Conservation (phyloP, 495 filamentous ascomycete species). For the Bathelium albidoporum region DNA sequence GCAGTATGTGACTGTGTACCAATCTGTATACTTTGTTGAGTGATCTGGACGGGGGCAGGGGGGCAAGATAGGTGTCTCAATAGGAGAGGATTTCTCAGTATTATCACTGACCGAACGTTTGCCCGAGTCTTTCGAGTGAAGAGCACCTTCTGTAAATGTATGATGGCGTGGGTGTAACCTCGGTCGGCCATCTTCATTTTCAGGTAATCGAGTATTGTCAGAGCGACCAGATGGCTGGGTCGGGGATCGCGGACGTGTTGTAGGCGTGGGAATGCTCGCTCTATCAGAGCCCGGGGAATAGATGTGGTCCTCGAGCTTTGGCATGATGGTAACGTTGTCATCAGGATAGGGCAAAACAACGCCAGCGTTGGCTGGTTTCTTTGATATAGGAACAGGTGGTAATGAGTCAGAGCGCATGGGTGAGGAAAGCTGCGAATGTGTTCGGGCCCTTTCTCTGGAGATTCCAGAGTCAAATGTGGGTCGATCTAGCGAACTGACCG, state of each 20-base stretch:
- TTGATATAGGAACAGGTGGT: neutral
- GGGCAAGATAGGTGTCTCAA: slow-evolving; percentile 16
- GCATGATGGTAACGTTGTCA: neutral
- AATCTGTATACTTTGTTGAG: slow-evolving; percentile 46
- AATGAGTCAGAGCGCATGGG: slow-evolving; percentile 11
- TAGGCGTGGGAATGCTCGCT: neutral
- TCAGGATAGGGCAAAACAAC: neutral
- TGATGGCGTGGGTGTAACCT: slow-evolving; percentile 10
- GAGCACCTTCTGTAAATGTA: slow-evolving; percentile 6
- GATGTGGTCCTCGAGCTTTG: neutral
- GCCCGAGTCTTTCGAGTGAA: neutral
- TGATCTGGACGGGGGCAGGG: slow-evolving; percentile 45
- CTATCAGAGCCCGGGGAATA: neutral
- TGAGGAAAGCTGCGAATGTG: slow-evolving; percentile 15
- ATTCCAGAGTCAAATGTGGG: neutral
- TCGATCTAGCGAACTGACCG: neutral
- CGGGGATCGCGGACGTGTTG: neutral
- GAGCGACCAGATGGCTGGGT: neutral
- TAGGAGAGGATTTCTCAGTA: neutral
- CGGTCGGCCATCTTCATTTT: slow-evolving; percentile 2
- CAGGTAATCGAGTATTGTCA: neutral
- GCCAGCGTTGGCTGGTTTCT: neutral
- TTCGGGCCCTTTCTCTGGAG: slow-evolving; percentile 3
- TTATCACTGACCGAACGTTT: neutral
- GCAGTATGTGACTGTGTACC: slow-evolving; percentile 52